These are phyloP conservation scores for Coemansia sp. DNA, from an alignment of 192 early-diverging fungal species.

Conservation along the genomic window DNA sequence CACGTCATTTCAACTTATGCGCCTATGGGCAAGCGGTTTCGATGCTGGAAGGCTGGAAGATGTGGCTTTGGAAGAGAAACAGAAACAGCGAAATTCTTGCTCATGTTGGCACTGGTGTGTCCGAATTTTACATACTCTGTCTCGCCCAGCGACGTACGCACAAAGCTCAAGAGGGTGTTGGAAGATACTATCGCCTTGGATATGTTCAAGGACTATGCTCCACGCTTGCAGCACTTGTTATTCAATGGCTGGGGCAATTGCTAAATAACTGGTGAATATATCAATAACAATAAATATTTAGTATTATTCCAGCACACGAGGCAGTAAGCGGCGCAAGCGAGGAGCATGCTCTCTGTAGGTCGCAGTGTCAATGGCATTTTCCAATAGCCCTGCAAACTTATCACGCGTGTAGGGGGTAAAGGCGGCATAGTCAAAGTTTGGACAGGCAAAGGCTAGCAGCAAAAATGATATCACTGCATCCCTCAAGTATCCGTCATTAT, in stretches of 20 bases:
- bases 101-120: background rate
- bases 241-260: background rate
- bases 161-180: background rate
- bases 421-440: background rate
- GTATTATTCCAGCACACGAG: too few relatives aligned
- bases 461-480: background rate
- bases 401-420: background rate
- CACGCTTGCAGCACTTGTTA: background rate
- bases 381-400: background rate
- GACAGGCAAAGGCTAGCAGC: background rate
- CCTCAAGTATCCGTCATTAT: background rate
- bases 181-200: background rate
- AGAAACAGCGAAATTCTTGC: background rate
- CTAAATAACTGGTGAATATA: background rate
- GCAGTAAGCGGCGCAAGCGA: background rate
- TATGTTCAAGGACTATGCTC: background rate
- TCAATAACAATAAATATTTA: too few relatives aligned
- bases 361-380: background rate
- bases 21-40: background rate
- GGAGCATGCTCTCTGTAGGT: background rate
- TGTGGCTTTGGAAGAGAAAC: too few relatives aligned
- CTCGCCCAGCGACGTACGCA: background rate
- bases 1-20: background rate
- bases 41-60: background rate
- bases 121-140: background rate